Percentiles rank a stretch among this genome's conserved stretches.
These are phyloP conservation scores for Bipolaris zeicola DNA, from an alignment of 2,329 filamentous ascomycete species.

Conservation along the genomic window DNA sequence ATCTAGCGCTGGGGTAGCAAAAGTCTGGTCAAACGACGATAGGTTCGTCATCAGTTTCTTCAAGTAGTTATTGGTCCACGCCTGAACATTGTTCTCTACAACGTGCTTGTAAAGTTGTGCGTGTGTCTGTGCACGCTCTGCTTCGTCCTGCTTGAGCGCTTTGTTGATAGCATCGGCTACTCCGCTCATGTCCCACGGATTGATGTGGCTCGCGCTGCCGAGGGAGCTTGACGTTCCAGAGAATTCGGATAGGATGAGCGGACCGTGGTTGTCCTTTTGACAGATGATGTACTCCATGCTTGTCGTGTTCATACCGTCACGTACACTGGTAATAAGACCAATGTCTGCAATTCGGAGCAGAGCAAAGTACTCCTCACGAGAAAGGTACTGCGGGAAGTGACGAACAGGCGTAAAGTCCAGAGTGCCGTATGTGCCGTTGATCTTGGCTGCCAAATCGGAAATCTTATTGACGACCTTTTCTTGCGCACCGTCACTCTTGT, in stretches of 20 bases:
- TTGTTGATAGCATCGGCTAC: constrained; percentile 83
- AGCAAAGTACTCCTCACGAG: constrained; percentile 89
- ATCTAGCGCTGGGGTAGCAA: constrained; percentile 82
- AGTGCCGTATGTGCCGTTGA: constrained; percentile 89
- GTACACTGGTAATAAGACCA: constrained; percentile 90
- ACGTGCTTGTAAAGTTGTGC: constrained; percentile 80
- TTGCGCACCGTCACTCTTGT: constrained; percentile 70
- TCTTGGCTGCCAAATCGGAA: constrained; percentile 85
- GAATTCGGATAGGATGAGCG: constrained; percentile 93
- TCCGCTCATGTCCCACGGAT: constrained; percentile 88
- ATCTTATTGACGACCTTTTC: constrained; percentile 86
- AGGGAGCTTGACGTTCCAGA: constrained; percentile 90
- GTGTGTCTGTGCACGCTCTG: constrained; percentile 72
- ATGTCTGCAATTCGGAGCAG: constrained; percentile 89
- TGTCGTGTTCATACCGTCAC: constrained; percentile 98
- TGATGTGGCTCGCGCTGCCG: constrained; percentile 88
- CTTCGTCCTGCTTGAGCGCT: constrained; percentile 75
- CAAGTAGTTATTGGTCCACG: constrained; percentile 82
- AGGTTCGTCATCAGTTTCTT: constrained; percentile 80
- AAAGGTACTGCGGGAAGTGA: constrained; percentile 92
- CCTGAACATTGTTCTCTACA: constrained; percentile 81
- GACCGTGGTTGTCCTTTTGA: constrained; percentile 84
- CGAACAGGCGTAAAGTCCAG: constrained; percentile 89
- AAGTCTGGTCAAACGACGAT: constrained; percentile 73
- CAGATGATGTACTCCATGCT: constrained; percentile 93